These are phyloP conservation scores for Parsonsia alboflavescens DNA, from an alignment of 257 asterid species.

Conservation along the genomic window DNA sequence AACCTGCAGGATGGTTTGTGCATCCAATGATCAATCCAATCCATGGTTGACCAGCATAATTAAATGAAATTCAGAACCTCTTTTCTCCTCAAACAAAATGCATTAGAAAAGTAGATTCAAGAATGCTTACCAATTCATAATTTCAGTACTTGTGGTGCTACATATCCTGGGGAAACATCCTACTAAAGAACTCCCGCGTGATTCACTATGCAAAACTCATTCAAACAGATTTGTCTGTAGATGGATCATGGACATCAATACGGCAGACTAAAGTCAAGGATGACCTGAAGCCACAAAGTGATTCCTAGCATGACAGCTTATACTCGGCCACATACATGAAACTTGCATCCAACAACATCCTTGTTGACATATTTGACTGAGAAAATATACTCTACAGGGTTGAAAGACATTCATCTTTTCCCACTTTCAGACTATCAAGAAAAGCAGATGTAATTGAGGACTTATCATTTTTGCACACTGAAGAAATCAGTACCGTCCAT, in stretches of 20 bases:
- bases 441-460: slow-evolving; percentile 29
- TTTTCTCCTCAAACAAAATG: not conserved
- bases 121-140: not conserved
- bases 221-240: not conserved
- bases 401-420: slow-evolving; percentile 4
- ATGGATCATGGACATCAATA: not conserved
- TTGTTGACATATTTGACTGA: not conserved
- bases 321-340: not conserved
- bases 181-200: not conserved
- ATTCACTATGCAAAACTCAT: not conserved
- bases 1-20: not conserved
- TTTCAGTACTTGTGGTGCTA: not conserved
- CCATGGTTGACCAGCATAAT: not conserved
- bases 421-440: slow-evolving; percentile 28
- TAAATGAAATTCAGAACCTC: slow-evolving; percentile 12
- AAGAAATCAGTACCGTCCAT: slow-evolving; percentile 46
- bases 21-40: not conserved
- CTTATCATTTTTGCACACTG: slow-evolving; percentile 30
- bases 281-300: not conserved
- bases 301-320: not conserved
- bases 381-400: not conserved
- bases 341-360: not conserved
- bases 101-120: no score
- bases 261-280: not conserved
- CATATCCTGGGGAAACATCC: not conserved